A percentile compares a stretch with the other conserved stretches of the same genome.
Conservation (phyloP, 371 early-diverging fungal species). For the Blakeslea trispora region DNA sequence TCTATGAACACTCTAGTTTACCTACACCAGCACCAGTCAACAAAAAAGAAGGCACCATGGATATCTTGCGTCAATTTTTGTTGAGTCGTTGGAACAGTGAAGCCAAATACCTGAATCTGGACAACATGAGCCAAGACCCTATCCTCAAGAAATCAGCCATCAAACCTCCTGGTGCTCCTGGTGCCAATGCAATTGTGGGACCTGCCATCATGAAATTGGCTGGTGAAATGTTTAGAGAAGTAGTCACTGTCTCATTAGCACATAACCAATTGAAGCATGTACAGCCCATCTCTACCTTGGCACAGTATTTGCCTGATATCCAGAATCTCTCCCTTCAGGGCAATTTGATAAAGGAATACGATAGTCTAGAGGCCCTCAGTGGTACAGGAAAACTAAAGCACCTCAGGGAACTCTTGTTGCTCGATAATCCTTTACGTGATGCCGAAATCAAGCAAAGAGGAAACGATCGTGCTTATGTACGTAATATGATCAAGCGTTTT, state of each 20-base stretch:
- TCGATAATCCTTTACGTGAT: slow-evolving; percentile 55
- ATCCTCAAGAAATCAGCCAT: slow-evolving; percentile 46
- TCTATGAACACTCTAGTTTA: slow-evolving; percentile 20
- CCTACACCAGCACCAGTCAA: slow-evolving; percentile 13
- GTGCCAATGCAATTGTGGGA: slow-evolving; percentile 51
- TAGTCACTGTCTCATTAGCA: slow-evolving; percentile 54
- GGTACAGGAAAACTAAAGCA: slow-evolving; percentile 52
- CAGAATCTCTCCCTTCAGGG: slow-evolving; percentile 59
- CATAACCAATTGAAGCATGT: slow-evolving; percentile 51
- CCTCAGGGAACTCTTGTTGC: slow-evolving; percentile 54
- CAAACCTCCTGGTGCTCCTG: slow-evolving; percentile 43
- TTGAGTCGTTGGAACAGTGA: slow-evolving; percentile 52
- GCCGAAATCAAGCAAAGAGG: slow-evolving; percentile 50
- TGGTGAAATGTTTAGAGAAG: slow-evolving; percentile 58
- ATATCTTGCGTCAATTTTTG: slow-evolving; percentile 46
- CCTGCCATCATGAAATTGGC: slow-evolving; percentile 69
- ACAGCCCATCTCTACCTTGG: slow-evolving; percentile 54
- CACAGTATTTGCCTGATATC: slow-evolving; percentile 53
- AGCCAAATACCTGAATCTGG: slow-evolving; percentile 49
- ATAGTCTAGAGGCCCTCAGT: slow-evolving; percentile 51
- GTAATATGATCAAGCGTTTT: slow-evolving; percentile 49
- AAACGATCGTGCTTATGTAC: slow-evolving; percentile 42
- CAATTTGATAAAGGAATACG: slow-evolving; percentile 50
- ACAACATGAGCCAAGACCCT: slow-evolving; percentile 54
- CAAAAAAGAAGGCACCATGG: slow-evolving; percentile 37